Evolutionary conservation across 2,329 filamentous ascomycete genomes (phyloP), one percentile per base, ranked within the genome.

Genomic region (Didymella arachidicola): DNA sequence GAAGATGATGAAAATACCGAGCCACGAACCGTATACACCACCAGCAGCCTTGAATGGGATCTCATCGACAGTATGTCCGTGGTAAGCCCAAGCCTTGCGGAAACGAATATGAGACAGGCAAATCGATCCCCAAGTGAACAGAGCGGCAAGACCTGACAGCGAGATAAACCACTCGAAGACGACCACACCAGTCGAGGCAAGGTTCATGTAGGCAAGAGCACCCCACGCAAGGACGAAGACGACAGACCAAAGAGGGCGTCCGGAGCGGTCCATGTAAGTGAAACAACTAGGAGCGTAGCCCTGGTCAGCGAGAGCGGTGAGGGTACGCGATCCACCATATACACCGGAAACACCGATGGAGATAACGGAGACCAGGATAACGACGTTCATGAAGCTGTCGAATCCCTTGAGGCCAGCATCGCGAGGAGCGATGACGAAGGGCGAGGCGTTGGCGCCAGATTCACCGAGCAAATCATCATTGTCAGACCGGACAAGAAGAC

Each of bases 41-140:
- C 74, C 74, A 27, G 69, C 64, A 42, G 79, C 78, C 57, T 70
- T 75, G 78, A 78, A 81, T 2, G 79, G 79, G 22, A 81, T 73
- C 68, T 81, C 79, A 46, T 80, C 78, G n/a, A 80, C 48, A 16
- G 73, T 75, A 62, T 76, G 74, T 39, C 74, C 75, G 48, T 77
- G 73, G 57, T 72, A 70, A 39, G 66, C 67, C 76, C 76, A 78
- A 22, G 74, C 76, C 60, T 80, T 79, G 63, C 93, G 91, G 84
- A 97, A 97, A 55, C 93, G 92, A 72, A 97, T 96, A 78, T 97
- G 93, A 25, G 89, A 86, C n/a, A 96, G 80, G 76, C 92, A 96
- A 75, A 97, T 94, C 64, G 90, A 90, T 54, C 83, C 86, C 91
- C 91, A 93, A 5, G 89, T 93, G 79, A 93, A 91, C 72, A 92